Percentiles rank a stretch among this genome's conserved stretches.
phyloP scores from a whole-genome alignment of 2,329 filamentous ascomycete species.

The Sporothrix brunneoviolacea region DNA sequence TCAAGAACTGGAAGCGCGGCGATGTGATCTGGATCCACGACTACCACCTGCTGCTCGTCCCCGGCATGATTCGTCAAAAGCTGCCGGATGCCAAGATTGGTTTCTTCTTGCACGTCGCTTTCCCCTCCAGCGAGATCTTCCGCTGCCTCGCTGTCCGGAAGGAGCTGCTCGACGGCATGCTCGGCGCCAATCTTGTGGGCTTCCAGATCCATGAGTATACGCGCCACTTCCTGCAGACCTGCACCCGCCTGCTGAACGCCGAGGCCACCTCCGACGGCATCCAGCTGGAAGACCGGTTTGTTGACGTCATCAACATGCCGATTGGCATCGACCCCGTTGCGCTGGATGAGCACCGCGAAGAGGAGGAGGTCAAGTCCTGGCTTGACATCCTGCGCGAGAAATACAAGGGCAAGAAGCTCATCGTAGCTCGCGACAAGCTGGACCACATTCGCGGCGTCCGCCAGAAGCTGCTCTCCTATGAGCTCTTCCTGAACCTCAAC shows the following conservation, averaged over 20 bases:
- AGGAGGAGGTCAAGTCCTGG: constrained; percentile 70
- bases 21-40: constrained; percentile 95
- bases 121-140: constrained; percentile 94
- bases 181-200: constrained; percentile 85
- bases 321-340: constrained; percentile 87
- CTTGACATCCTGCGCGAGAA: constrained; percentile 72
- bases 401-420: constrained; percentile 82
- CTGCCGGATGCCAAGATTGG: constrained; percentile 91
- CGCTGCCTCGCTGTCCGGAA: constrained; percentile 82
- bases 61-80: constrained; percentile 81
- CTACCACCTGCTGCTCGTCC: constrained; percentile 86
- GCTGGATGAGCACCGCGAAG: constrained; percentile 62
- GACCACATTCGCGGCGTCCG: constrained; percentile 87
- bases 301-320: constrained; percentile 76
- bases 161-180: constrained; percentile 82
- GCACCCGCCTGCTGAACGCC: constrained; percentile 82
- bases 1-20: constrained; percentile 87
- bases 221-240: constrained; percentile 91
- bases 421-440: constrained; percentile 90
- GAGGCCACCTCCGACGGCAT: constrained; percentile 85
- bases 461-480: constrained; percentile 87
- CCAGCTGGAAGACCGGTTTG: constrained; percentile 85
- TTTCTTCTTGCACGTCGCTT: constrained; percentile 91
- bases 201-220: constrained; percentile 94
- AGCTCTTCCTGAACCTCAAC: constrained; percentile 89